A percentile compares a stretch with the other conserved stretches of the same genome.
phyloP scores from a whole-genome alignment of 2,329 filamentous ascomycete genomes.

The Cylindrodendrum hubeiense region DNA sequence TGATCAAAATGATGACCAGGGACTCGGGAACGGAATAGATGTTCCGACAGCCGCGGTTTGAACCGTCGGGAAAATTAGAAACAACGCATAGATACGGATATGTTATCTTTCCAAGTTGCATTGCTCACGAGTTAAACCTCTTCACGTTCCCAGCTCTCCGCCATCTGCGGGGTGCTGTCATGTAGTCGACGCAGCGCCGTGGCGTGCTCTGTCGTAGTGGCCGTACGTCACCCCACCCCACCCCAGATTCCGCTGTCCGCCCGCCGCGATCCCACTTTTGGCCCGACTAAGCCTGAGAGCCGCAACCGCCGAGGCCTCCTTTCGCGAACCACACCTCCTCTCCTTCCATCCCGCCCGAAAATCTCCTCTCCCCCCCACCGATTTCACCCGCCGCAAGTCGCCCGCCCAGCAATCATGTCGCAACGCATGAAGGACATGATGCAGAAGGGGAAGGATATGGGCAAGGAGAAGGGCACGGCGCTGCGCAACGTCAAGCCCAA shows the following conservation, averaged over 20 bases:
- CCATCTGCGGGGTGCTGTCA: background rate
- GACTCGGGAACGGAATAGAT: too few relatives aligned
- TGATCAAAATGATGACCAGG: too few relatives aligned
- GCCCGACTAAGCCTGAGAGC: slow-evolving; percentile 14
- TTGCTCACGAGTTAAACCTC: too few relatives aligned
- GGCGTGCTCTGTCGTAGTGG: background rate
- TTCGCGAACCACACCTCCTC: background rate
- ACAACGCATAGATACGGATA: too few relatives aligned
- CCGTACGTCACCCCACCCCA: slow-evolving; percentile 8
- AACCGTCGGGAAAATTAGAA: too few relatives aligned
- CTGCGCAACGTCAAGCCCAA: slow-evolving; percentile 61
- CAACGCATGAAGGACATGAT: slow-evolving; percentile 59
- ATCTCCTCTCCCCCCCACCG: background rate
- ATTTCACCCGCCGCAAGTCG: background rate
- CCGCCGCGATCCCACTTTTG: background rate
- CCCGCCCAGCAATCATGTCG: slow-evolving; percentile 50
- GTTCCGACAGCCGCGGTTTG: too few relatives aligned
- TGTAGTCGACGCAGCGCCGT: background rate
- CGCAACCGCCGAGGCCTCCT: slow-evolving; percentile 16
- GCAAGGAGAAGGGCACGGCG: slow-evolving; percentile 2
- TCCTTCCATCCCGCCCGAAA: background rate
- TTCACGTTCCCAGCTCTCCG: too few relatives aligned
- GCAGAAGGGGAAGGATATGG: slow-evolving; percentile 59
- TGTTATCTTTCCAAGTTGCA: too few relatives aligned
- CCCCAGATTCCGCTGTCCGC: background rate